Evolutionary conservation across 345 rosid species (phyloP), one percentile per base, ranked within the genome.

Genomic region (Sonneratia caseolaris): DNA sequence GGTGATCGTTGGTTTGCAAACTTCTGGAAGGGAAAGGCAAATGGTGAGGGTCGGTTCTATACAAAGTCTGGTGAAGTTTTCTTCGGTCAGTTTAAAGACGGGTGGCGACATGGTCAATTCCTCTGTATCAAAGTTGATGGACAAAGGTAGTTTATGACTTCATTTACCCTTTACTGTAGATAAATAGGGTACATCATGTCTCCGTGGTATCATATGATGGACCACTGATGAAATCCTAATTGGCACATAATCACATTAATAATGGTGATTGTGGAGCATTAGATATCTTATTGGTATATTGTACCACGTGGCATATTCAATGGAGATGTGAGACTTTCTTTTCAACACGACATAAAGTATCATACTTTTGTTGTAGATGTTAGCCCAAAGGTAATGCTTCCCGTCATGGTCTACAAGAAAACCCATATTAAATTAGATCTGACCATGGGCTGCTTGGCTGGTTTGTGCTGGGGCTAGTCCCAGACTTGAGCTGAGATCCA

Each of bases 11-110:
- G 97, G 97, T 92, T 95, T 82, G 93, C 93, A 73, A 92, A 92
- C 86, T 95, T 92, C 80, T 95, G 99, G 97, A 95, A 95, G 82
- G 97, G 99, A 79, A 92, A 90, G 81, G 96, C 96, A 65, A 87
- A 86, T 68, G 99, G 97, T 3, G 92, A 95, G 81, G 86, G 97
- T 68, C 88, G 99, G 73, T 95, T 92, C 86, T 95, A 95, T 82
- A 85, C 99, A 43, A 89, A 85, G 72, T 81, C 85, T 1, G 99
- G 99, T 21, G 86, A 90, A 51, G 81, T 92, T 49, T 87, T 82
- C 81, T 92, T 92, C 72, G 97, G 99, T 76, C 81, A 85, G 67
- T 95, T 95, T 77, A 86, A 82, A 82, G 97, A 90, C 73, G 99
- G 99, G 73, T 92, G 96, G 97, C 84, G 97, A 64, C 87, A 92